phyloP scores from a whole-genome alignment of 176 grass and related monocot genomes.

The Hsuehochloa calcarea region DNA sequence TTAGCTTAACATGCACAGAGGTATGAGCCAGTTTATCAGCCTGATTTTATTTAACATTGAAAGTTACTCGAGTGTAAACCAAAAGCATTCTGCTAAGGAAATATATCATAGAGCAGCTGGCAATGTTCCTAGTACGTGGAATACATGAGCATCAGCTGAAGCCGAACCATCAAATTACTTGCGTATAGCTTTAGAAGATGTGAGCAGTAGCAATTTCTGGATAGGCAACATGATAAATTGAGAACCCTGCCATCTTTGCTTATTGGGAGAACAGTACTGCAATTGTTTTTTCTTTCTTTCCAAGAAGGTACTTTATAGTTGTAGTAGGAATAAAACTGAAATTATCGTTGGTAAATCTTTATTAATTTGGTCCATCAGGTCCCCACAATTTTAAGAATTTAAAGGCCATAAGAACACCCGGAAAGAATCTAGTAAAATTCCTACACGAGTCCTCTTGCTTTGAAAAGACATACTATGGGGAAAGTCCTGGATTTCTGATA shows the following conservation, averaged over 20 bases:
- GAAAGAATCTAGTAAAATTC: not conserved
- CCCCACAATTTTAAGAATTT: not conserved
- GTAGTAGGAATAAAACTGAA: not conserved
- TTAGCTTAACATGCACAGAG: not conserved
- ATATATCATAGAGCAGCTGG: not conserved
- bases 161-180: not conserved
- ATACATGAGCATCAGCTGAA: not conserved
- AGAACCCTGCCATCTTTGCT: not conserved
- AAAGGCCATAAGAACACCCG: not conserved
- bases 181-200: not conserved
- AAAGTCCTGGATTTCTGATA: not conserved
- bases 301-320: not conserved
- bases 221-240: not conserved
- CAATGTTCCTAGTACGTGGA: not conserved
- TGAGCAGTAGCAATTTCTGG: not conserved
- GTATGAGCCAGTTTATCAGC: not conserved
- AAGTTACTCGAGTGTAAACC: not conserved
- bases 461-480: not conserved
- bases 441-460: not conserved
- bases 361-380: not conserved
- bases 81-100: not conserved
- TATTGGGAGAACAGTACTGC: not conserved
- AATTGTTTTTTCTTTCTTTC: not conserved
- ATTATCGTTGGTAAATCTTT: not conserved
- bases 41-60: not conserved